These are phyloP conservation scores for Leptographium wingfieldii DNA, from an alignment of 2,329 filamentous ascomycete species.

Conservation along the genomic window DNA sequence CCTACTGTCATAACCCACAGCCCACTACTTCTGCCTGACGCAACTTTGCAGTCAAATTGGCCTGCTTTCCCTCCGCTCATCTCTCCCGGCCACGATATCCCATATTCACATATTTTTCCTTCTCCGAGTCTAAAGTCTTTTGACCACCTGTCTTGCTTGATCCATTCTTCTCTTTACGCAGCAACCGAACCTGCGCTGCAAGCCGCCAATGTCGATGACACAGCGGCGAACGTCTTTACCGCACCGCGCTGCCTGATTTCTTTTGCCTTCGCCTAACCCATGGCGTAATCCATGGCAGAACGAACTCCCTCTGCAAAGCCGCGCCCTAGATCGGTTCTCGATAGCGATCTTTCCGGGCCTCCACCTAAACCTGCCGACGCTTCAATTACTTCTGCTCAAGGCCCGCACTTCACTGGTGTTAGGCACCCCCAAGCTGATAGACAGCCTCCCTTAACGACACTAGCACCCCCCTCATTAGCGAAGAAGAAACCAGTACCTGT, in stretches of 20 bases:
- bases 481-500: neutral
- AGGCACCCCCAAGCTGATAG: neutral
- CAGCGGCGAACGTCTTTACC: neutral
- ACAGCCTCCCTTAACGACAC: neutral
- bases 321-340: slow-evolving; percentile 40
- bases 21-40: neutral
- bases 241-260: neutral
- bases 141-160: neutral
- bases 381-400: slow-evolving; percentile 2
- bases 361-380: neutral
- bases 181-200: neutral
- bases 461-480: neutral
- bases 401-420: neutral
- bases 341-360: slow-evolving; percentile 26
- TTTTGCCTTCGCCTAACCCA: slow-evolving; percentile 26
- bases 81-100: neutral
- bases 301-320: slow-evolving; percentile 36
- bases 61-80: neutral
- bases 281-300: slow-evolving; percentile 60
- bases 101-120: neutral
- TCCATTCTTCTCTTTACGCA: too few species aligned
- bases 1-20: neutral
- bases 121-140: neutral
- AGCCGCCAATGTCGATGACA: neutral
- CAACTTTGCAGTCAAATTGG: neutral